Percentiles rank a stretch among this genome's conserved stretches.
phyloP scores from a whole-genome alignment of 2,329 filamentous ascomycete genomes.

The Fusarium liriodendri region DNA sequence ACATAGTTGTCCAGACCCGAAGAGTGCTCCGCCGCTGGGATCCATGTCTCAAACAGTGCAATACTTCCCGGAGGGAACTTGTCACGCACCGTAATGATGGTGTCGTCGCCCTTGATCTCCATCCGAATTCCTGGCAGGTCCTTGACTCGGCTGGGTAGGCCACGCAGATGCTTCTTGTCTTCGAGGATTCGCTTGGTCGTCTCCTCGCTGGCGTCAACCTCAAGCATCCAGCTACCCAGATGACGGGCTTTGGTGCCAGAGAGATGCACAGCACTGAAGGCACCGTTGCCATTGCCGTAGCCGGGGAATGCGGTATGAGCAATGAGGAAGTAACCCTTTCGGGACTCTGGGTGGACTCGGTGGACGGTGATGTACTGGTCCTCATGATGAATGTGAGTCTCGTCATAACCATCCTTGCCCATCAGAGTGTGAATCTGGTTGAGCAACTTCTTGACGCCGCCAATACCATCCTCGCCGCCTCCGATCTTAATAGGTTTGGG shows the following conservation, averaged over 20 bases:
- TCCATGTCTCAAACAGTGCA: conserved; percentile 95
- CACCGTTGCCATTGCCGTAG: conserved; percentile 85
- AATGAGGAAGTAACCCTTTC: conserved; percentile 95
- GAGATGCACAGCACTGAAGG: conserved; percentile 82
- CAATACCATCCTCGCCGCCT: conserved; percentile 84
- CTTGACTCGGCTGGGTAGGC: conserved; percentile 85
- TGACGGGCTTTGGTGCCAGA: conserved; percentile 86
- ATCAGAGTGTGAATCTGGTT: conserved; percentile 96
- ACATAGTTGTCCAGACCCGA: conserved; percentile 87
- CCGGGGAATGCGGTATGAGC: conserved; percentile 96
- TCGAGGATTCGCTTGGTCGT: conserved; percentile 71
- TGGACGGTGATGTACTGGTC: conserved; percentile 97
- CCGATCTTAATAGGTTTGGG: conserved; percentile 69
- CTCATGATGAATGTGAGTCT: conserved; percentile 97
- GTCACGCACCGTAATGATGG: conserved; percentile 82
- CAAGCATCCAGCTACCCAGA: conserved; percentile 91
- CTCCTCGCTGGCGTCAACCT: conserved; percentile 83
- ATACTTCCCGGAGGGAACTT: conserved; percentile 94
- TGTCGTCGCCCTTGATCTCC: conserved; percentile 78
- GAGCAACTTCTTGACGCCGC: conserved; percentile 88
- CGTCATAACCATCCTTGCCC: conserved; percentile 93
- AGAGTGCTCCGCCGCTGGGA: conserved; percentile 86
- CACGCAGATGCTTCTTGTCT: conserved; percentile 79
- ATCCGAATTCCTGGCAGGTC: conserved; percentile 80
- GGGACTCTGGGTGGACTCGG: conserved; percentile 88